phyloP scores from a whole-genome alignment of 352 stramenopile genomes.

The Globisporangium radiosum region DNA sequence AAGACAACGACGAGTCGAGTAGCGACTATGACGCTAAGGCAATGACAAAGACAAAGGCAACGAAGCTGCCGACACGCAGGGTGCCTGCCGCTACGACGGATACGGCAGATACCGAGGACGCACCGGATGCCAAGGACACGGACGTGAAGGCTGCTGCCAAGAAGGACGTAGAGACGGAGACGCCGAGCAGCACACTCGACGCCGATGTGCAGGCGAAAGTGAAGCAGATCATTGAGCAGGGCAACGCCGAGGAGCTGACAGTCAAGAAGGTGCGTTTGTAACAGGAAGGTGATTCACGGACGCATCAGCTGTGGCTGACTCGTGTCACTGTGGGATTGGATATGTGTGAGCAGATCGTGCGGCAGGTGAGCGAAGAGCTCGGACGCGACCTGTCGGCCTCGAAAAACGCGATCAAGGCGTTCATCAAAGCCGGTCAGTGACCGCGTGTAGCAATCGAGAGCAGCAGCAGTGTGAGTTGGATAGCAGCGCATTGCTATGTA shows the following conservation, averaged over 20 bases:
- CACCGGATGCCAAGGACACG: neutral
- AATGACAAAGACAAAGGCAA: slow-evolving; percentile 8
- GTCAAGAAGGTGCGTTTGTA: slow-evolving; percentile 58
- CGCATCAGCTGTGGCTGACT: neutral
- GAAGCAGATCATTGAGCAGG: slow-evolving; percentile 71
- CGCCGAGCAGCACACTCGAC: slow-evolving; percentile 18
- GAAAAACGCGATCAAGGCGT: slow-evolving; percentile 81
- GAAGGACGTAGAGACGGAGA: no score
- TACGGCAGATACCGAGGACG: slow-evolving; percentile 12
- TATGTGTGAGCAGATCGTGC: slow-evolving; percentile 44
- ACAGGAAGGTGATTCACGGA: no score
- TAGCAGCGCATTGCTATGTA: no score
- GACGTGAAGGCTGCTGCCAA: no score
- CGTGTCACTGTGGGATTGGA: no score
- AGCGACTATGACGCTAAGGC: no score
- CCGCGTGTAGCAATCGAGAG: no score
- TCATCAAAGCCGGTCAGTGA: slow-evolving; percentile 39
- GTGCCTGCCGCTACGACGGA: neutral
- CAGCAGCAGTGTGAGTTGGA: no score
- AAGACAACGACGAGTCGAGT: neutral
- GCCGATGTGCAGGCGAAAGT: slow-evolving; percentile 57
- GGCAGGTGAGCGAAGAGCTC: slow-evolving; percentile 56
- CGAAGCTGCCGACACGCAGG: neutral
- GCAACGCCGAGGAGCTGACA: slow-evolving; percentile 74
- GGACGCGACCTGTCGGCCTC: slow-evolving; percentile 58